Evolutionary conservation across 2,329 filamentous ascomycete genomes (phyloP).

Genomic region (Pseudocercospora macadamiae): DNA sequence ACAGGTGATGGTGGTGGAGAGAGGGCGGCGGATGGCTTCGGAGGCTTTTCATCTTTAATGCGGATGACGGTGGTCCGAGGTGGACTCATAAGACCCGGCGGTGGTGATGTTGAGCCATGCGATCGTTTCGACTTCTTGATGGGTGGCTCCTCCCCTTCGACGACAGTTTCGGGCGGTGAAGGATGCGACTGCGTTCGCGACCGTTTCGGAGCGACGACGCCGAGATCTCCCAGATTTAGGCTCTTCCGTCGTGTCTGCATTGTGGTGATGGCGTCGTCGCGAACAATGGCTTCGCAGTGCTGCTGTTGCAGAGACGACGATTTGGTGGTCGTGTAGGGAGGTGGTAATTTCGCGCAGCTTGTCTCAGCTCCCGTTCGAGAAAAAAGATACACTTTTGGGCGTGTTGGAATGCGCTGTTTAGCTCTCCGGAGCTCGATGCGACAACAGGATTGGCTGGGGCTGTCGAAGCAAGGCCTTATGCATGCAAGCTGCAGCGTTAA

Average conservation of each 20-base stretch:
- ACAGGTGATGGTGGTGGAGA: slow-evolving; percentile 80
- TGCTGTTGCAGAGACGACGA: slow-evolving; percentile 1
- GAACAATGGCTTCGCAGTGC: background rate
- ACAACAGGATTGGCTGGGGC: slow-evolving; percentile 16
- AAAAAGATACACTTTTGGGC: background rate
- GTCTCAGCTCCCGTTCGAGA: background rate
- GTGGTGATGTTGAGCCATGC: slow-evolving; percentile 57
- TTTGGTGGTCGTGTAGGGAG: slow-evolving; percentile 10
- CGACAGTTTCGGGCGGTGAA: slow-evolving; percentile 64
- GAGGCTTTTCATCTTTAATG: slow-evolving; percentile 50
- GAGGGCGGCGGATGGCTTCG: slow-evolving; percentile 61
- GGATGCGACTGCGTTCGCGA: slow-evolving; percentile 49
- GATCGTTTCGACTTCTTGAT: slow-evolving; percentile 73
- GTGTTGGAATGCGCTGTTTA: slow-evolving; percentile 7
- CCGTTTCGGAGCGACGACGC: slow-evolving; percentile 75
- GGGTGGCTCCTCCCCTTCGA: slow-evolving; percentile 60
- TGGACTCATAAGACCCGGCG: slow-evolving; percentile 46
- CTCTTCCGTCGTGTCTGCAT: slow-evolving; percentile 98
- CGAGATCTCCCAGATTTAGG: slow-evolving; percentile 86
- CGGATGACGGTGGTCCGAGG: slow-evolving; percentile 48
- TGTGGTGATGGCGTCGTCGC: slow-evolving; percentile 31
- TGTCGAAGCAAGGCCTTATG: slow-evolving; percentile 11
- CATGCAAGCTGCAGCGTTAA: slow-evolving; percentile 17
- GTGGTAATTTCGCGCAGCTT: background rate
- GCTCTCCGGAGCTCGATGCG: slow-evolving; percentile 4